Evolutionary conservation across 345 rosid genomes (phyloP), one percentile per base, ranked within the genome.

Genomic region (Pugionium dolabratum): DNA sequence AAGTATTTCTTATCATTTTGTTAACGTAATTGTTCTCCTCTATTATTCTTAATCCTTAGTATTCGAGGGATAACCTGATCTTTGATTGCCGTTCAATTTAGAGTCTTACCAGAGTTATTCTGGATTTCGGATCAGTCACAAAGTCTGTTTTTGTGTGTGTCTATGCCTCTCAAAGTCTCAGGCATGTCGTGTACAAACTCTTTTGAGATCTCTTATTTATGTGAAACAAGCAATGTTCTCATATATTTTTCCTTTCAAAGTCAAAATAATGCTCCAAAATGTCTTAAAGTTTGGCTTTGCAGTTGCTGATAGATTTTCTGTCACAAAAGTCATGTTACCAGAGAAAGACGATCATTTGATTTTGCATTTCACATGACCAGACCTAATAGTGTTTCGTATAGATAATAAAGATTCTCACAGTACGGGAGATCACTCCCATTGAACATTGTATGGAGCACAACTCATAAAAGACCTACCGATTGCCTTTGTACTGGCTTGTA

Each of bases 391-490:
- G 57, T 54, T 64, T 46, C 4, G 31, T 64, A 42, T 48, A 52
- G 18, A 18, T 18, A 18, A 18, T 50, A 73, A 64, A 3, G 58
- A 52, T 59, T 60, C 25, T 33, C 45, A 45, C 36, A 66, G 30
- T 30, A 51, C 6, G 6, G 18, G 18, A 18, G 18, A 18, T 1
- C 40, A 36, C 40, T 18, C 40, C 40, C n/a, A 40, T n/a, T 40
- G n/a, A 54, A 3, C 45, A 39, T 31, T 66, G 52, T 74, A 40
- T 44, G 62, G 10, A n/a, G 82, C 59, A 76, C 87, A 85, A 65
- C 77, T 67, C 52, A 68, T 58, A 28, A 81, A 61, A n/a, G 83
- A 76, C 79, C 77, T 18, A 82, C 54, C 74, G 70, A 5, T 74
- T 78, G 49, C 54, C 64, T 34, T 66, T 54, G 37, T 64, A 2